These are phyloP conservation scores for Fusarium poae DNA, from an alignment of 2,329 filamentous ascomycete species.

Conservation along the genomic window DNA sequence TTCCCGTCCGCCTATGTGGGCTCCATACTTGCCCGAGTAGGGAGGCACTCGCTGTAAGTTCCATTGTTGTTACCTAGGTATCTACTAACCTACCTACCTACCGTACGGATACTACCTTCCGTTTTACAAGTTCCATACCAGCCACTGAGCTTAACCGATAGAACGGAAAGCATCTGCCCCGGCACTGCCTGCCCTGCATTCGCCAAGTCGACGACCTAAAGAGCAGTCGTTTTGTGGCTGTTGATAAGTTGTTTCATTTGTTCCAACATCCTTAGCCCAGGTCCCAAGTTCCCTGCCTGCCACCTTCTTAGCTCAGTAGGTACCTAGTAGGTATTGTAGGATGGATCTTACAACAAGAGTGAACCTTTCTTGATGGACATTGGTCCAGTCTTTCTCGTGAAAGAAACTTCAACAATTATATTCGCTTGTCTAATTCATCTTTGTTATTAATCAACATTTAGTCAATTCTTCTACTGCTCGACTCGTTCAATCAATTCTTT, in stretches of 20 bases:
- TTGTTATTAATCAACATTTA: not conserved
- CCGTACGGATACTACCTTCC: too few species aligned
- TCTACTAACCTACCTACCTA: too few species aligned
- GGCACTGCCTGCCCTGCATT: not conserved
- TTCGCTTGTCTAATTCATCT: not conserved
- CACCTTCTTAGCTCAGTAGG: not conserved
- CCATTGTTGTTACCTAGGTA: constrained; percentile 16
- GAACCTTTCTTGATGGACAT: not conserved
- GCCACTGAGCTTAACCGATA: constrained; percentile 10
- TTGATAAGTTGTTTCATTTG: not conserved
- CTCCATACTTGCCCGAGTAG: constrained; percentile 29
- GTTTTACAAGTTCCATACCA: not conserved
- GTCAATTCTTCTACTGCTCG: not conserved
- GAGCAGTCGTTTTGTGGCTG: not conserved
- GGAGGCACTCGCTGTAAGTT: constrained; percentile 6
- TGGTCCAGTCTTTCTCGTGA: not conserved
- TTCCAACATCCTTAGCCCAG: not conserved
- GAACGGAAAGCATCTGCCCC: constrained; percentile 13
- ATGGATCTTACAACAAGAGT: not conserved
- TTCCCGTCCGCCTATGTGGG: constrained; percentile 24
- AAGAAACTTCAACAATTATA: not conserved
- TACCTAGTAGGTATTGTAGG: too few species aligned
- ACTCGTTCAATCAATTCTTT: not conserved
- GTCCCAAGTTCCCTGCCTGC: not conserved
- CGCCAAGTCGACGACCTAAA: too few species aligned